A percentile compares a stretch with the other conserved stretches of the same genome.
phyloP scores from a whole-genome alignment of 306 rosid species.

The Prunus kanzakura region DNA sequence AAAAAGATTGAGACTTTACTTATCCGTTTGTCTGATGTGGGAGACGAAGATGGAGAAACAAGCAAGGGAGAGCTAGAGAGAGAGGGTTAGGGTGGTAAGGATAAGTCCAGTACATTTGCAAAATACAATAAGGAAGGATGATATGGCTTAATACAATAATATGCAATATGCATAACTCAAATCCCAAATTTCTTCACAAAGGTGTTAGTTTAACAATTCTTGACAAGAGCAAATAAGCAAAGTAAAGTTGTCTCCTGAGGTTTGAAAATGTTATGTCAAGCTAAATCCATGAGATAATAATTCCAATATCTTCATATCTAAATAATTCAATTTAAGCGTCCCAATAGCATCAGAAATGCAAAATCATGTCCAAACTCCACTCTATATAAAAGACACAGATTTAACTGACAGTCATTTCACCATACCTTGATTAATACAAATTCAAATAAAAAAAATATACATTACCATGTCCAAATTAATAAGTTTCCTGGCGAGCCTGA shows the following conservation, averaged over 20 bases:
- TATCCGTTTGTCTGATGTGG: background rate
- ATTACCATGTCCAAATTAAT: conserved; percentile 43
- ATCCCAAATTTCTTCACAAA: background rate
- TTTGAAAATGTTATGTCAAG: background rate
- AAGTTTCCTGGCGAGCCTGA: too few relatives aligned
- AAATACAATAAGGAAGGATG: too few relatives aligned
- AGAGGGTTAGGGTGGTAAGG: too few relatives aligned
- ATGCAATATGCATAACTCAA: background rate
- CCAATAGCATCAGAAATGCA: background rate
- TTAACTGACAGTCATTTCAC: background rate
- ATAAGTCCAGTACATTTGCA: too few relatives aligned
- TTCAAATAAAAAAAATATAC: background rate
- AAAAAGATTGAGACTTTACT: background rate
- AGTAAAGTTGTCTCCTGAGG: too few relatives aligned
- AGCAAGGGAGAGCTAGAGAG: too few relatives aligned
- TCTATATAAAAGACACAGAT: background rate
- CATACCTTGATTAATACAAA: conserved; percentile 2
- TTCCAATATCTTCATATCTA: background rate
- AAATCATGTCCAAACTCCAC: background rate
- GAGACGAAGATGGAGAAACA: too few relatives aligned
- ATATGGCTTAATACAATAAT: background rate
- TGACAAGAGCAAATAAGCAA: too few relatives aligned
- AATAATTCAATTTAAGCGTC: too few relatives aligned
- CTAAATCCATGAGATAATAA: background rate
- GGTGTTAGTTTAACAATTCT: background rate